Evolutionary conservation across 768 basidiomycete species (phyloP).

Genomic region (Terana coerulea): DNA sequence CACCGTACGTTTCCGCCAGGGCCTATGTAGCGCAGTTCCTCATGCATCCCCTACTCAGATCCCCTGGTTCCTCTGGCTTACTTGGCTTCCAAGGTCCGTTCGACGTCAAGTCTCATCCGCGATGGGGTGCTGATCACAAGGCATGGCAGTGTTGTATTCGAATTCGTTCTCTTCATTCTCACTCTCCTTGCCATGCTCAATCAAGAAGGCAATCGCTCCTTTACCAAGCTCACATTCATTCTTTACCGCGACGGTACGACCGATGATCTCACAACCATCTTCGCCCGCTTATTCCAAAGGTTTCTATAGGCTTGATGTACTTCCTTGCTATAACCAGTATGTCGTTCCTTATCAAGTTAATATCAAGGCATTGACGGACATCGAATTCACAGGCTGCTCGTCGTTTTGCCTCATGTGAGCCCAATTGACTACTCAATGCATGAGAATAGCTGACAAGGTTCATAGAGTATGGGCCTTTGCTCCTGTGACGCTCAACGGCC

Average conservation of each 20-base stretch:
- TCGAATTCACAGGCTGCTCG: constrained; percentile 18
- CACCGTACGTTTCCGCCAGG: constrained; percentile 14
- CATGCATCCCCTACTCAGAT: constrained; percentile 12
- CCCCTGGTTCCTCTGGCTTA: constrained; percentile 23
- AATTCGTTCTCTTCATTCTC: constrained; percentile 25
- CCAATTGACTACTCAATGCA: neutral
- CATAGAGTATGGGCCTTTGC: constrained; percentile 26
- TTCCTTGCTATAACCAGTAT: constrained; percentile 24
- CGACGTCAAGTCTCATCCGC: neutral
- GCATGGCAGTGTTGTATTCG: constrained; percentile 21
- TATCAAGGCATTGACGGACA: neutral
- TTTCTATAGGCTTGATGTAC: constrained; percentile 22
- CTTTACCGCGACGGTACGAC: constrained; percentile 25
- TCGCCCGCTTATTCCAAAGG: too few species aligned
- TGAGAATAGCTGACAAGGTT: neutral
- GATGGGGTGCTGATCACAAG: neutral
- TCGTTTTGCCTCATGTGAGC: constrained; percentile 23
- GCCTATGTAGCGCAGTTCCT: neutral
- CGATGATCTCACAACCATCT: too few species aligned
- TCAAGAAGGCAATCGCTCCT: constrained; percentile 18
- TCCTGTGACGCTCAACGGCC: constrained; percentile 21
- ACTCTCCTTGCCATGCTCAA: constrained; percentile 22
- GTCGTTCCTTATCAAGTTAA: neutral
- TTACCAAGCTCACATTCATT: constrained; percentile 22
- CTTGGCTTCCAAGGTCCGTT: constrained; percentile 26